A percentile compares a stretch with the other conserved stretches of the same genome.
These are phyloP conservation scores for Oryza rufipogon DNA, from an alignment of 176 grass and related monocot species.

Conservation along the genomic window DNA sequence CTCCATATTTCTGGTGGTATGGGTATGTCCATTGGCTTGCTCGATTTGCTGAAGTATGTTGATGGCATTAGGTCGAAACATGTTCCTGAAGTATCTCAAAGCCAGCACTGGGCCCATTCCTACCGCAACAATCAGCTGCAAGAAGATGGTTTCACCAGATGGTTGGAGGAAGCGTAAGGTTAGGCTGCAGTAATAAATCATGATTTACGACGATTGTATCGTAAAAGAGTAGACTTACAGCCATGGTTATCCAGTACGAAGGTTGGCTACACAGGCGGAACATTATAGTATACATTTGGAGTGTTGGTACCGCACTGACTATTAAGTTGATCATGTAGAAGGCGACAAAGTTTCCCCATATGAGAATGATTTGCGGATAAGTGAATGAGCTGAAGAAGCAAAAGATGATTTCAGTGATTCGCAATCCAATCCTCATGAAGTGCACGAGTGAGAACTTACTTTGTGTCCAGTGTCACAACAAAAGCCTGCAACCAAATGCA, in stretches of 20 bases:
- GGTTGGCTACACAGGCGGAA: constrained; percentile 67
- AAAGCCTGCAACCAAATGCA: constrained; percentile 97
- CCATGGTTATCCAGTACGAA: constrained; percentile 85
- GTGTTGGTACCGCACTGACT: constrained; percentile 58
- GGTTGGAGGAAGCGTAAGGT: background rate
- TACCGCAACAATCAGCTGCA: constrained; percentile 62
- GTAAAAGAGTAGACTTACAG: constrained; percentile 57
- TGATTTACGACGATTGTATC: background rate
- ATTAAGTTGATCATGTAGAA: constrained; percentile 87
- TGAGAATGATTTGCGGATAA: constrained; percentile 61
- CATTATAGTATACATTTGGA: constrained; percentile 80
- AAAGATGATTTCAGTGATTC: constrained; percentile 22
- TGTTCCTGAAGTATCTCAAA: constrained; percentile 58
- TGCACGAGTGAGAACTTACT: constrained; percentile 44
- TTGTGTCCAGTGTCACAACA: constrained; percentile 80
- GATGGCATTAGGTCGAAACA: constrained; percentile 64
- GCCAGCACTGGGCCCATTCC: constrained; percentile 73
- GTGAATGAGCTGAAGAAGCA: constrained; percentile 76
- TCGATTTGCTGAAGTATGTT: constrained; percentile 78
- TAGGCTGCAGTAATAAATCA: background rate
- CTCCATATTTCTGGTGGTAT: constrained; percentile 45
- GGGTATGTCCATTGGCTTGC: constrained; percentile 39
- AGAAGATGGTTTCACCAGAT: constrained; percentile 19
- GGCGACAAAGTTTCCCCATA: constrained; percentile 86
- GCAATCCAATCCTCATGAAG: background rate